Percentiles rank a stretch among this genome's conserved stretches.
Conservation (phyloP, 164 flowering plant genomes). For the Vitis rupestris region DNA sequence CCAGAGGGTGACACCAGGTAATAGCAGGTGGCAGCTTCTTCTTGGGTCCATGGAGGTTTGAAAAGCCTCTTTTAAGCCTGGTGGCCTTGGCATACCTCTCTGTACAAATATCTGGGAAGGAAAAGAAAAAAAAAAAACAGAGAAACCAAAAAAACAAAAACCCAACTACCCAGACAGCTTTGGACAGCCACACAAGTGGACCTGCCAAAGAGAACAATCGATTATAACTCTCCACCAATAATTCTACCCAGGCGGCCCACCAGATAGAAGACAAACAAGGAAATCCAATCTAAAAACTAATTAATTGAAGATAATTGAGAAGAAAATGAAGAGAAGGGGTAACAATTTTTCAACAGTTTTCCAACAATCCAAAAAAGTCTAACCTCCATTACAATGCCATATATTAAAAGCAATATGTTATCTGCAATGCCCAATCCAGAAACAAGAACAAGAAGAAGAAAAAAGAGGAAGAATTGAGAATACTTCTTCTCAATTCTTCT, state of each 20-base stretch:
- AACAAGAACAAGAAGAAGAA: background rate
- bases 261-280: constrained; percentile 5
- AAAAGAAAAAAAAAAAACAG: background rate
- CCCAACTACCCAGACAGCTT: background rate
- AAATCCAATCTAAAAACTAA: too few relatives aligned
- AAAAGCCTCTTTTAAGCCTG: background rate
- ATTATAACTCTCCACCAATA: constrained; percentile 29
- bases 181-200: constrained; percentile 35
- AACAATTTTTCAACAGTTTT: too few relatives aligned
- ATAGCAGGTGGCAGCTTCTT: background rate
- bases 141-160: background rate
- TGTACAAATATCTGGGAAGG: too few relatives aligned
- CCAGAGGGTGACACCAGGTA: background rate
- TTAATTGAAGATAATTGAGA: background rate
- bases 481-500: background rate
- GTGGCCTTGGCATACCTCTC: too few relatives aligned
- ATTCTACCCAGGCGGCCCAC: constrained; percentile 19
- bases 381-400: constrained; percentile 9
- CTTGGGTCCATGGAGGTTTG: background rate
- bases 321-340: too few relatives aligned
- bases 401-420: constrained; percentile 6
- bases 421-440: background rate
- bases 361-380: background rate
- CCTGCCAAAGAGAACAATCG: constrained; percentile 15
- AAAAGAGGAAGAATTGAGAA: constrained; percentile 12